Evolutionary conservation across 2,329 filamentous ascomycete species (phyloP).

Genomic region (Verticillium nubilum): DNA sequence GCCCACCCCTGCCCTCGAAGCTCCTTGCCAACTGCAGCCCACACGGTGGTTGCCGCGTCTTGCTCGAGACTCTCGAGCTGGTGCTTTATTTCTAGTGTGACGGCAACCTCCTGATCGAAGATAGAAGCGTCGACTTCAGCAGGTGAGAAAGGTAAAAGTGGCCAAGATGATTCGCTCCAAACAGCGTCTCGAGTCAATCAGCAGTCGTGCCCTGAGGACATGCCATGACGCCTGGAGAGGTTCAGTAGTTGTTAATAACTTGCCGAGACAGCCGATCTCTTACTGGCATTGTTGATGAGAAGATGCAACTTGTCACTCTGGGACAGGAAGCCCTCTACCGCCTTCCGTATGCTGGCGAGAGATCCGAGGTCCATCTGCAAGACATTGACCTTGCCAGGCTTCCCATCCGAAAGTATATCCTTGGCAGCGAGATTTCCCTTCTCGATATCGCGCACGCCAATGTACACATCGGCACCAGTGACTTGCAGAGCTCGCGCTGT

Average conservation of each 20-base stretch:
- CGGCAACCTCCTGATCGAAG: not conserved
- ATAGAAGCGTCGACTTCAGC: conserved; percentile 13
- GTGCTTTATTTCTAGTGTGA: not conserved
- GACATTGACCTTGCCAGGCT: conserved; percentile 4
- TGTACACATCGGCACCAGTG: conserved; percentile 2
- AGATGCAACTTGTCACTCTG: conserved; percentile 34
- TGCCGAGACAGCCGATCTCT: too few species aligned
- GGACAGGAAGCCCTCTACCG: conserved; percentile 28
- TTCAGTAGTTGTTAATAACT: too few species aligned
- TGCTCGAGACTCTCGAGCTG: conserved; percentile 22
- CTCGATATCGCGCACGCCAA: conserved; percentile 26
- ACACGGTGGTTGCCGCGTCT: conserved; percentile 35
- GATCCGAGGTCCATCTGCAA: conserved; percentile 39
- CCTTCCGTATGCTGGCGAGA: conserved; percentile 32
- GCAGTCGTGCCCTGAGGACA: too few species aligned
- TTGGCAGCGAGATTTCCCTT: conserved; percentile 25
- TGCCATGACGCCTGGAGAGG: too few species aligned
- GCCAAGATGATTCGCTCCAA: too few species aligned
- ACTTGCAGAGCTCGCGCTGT: conserved; percentile 26
- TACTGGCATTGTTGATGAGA: conserved; percentile 18
- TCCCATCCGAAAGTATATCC: conserved; percentile 23
- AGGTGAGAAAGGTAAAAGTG: conserved; percentile 16
- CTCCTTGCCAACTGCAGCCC: conserved; percentile 26
- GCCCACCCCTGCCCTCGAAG: conserved; percentile 32
- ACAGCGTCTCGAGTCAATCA: too few species aligned